Percentiles rank a stretch among this genome's conserved stretches.
Conservation (phyloP, 257 asterid genomes). For the Oldenlandia corymbosa region DNA sequence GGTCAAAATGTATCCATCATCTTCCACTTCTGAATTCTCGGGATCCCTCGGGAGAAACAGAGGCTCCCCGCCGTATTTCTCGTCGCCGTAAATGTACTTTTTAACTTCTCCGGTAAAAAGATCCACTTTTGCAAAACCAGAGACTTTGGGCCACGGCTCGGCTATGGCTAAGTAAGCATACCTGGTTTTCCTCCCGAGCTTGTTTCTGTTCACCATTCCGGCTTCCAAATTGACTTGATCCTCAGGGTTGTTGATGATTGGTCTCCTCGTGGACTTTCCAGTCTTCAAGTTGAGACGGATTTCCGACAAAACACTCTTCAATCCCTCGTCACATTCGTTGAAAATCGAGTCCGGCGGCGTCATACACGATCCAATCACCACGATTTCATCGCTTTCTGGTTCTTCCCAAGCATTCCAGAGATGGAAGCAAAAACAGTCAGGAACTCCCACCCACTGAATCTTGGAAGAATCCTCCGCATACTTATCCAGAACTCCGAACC, state of each 20-base stretch:
- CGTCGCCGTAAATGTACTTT: conserved; percentile 67
- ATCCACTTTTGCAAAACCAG: conserved; percentile 92
- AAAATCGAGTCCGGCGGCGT: conserved; percentile 98
- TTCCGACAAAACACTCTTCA: conserved; percentile 79
- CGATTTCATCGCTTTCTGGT: conserved; percentile 64
- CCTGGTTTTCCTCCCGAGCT: conserved; percentile 73
- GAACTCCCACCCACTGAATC: conserved; percentile 74
- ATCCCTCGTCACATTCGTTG: conserved; percentile 79
- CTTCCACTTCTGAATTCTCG: conserved; percentile 42
- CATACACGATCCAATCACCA: conserved; percentile 96
- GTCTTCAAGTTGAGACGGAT: conserved; percentile 71
- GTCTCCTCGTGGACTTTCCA: conserved; percentile 56
- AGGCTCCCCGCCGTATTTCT: conserved; percentile 92
- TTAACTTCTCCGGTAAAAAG: conserved; percentile 61
- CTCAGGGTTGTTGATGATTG: conserved; percentile 39
- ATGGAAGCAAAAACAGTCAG: conserved; percentile 92
- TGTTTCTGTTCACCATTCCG: conserved; percentile 92
- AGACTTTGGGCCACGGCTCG: conserved; percentile 98
- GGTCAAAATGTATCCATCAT: conserved; percentile 69
- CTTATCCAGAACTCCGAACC: conserved; percentile 71
- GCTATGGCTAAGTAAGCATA: conserved; percentile 85
- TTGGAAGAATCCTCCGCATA: conserved; percentile 37
- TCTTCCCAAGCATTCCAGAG: conserved; percentile 99
- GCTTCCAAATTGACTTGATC: conserved; percentile 90
- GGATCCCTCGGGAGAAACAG: conserved; percentile 61